Percentiles rank a stretch among this genome's conserved stretches.
Evolutionary conservation across 75 land plant species (phyloP).

Genomic region (Cunninghamia lanceolata): DNA sequence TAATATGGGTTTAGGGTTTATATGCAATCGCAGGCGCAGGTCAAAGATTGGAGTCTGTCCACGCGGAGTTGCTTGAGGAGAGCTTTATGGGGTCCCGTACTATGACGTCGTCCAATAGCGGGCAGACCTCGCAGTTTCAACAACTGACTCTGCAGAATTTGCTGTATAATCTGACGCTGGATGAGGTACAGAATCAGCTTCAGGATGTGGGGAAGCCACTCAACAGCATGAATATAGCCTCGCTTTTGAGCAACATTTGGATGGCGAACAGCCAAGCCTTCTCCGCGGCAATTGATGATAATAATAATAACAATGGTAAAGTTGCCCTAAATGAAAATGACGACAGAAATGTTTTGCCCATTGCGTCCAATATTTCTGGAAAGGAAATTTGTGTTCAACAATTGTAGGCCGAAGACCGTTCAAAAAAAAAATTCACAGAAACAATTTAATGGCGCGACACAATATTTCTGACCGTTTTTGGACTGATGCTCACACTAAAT

Average conservation of each 20-base stretch:
- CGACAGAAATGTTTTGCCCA: not conserved
- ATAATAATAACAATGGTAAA: not conserved
- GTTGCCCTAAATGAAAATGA: not conserved
- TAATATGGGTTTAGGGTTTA: too few species aligned
- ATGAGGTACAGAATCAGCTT: slow-evolving; percentile 51
- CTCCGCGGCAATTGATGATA: slow-evolving; percentile 6
- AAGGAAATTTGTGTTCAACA: too few species aligned
- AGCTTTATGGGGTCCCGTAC: too few species aligned
- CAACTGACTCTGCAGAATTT: slow-evolving; percentile 22
- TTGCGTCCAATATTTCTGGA: too few species aligned
- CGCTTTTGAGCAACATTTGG: slow-evolving; percentile 68
- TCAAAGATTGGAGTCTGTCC: too few species aligned
- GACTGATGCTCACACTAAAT: too few species aligned
- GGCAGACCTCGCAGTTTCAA: slow-evolving; percentile 19
- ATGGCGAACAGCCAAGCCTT: slow-evolving; percentile 47
- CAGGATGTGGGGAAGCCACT: slow-evolving; percentile 67
- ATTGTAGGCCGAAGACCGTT: too few species aligned
- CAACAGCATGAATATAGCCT: slow-evolving; percentile 77
- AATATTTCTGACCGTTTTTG: too few species aligned
- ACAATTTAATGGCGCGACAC: too few species aligned
- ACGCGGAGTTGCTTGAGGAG: too few species aligned
- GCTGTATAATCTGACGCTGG: slow-evolving; percentile 38
- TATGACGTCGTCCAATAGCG: slow-evolving; percentile 32
- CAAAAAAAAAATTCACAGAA: too few species aligned
- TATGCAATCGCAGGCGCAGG: too few species aligned